Conservation (phyloP, 83 land plant genomes). For the Diphasiastrum complanatum region DNA sequence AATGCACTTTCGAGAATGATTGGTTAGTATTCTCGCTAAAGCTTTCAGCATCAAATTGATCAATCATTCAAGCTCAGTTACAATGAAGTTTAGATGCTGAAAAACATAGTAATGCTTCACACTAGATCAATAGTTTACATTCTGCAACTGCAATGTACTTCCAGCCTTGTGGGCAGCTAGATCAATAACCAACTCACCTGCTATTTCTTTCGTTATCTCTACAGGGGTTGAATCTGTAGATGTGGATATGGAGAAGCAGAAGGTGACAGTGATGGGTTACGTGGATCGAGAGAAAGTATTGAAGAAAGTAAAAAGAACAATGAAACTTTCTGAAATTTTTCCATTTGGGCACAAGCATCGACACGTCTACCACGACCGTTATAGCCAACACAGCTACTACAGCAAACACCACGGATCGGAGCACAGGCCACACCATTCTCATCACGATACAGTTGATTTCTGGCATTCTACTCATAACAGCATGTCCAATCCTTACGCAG, state of each 20-base stretch:
- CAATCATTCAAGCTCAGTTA: too few species aligned
- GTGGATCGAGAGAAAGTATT: conserved; percentile 24
- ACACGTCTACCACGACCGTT: too few species aligned
- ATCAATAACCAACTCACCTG: not conserved
- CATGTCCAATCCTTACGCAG: conserved; percentile 2
- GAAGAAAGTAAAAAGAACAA: conserved; percentile 16
- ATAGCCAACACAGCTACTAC: too few species aligned
- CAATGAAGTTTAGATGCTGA: not conserved
- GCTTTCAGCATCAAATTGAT: too few species aligned
- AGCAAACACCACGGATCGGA: too few species aligned
- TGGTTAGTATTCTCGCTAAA: not conserved
- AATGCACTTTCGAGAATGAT: conserved; percentile 19
- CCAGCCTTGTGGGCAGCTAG: not conserved
- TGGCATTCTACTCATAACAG: conserved; percentile 9
- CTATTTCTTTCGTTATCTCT: not conserved
- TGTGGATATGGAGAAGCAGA: conserved; percentile 18
- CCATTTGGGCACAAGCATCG: too few species aligned
- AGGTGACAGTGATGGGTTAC: conserved; percentile 26
- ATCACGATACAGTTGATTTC: conserved; percentile 20
- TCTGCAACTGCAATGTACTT: not conserved
- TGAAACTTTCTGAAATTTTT: too few species aligned
- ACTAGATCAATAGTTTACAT: not conserved
- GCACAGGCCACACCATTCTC: too few species aligned
- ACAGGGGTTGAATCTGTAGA: conserved; percentile 22
- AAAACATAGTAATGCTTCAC: not conserved